Conservation (phyloP, 768 basidiomycete genomes). For the Auriscalpium vulgare region DNA sequence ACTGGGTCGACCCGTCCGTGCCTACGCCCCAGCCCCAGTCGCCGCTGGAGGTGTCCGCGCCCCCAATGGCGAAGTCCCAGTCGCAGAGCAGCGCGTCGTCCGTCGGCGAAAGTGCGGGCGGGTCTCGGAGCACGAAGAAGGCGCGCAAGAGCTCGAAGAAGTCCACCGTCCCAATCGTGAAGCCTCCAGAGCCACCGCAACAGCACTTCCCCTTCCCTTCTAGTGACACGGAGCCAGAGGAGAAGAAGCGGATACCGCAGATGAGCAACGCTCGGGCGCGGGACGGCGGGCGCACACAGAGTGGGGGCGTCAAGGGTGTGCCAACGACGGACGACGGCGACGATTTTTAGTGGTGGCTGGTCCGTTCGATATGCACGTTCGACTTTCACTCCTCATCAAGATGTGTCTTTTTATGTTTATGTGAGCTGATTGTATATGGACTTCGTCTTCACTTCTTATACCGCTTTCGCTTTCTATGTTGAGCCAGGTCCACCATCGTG, state of each 20-base stretch:
- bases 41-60: constrained; percentile 1
- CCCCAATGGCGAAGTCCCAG: constrained; percentile 12
- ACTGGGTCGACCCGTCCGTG: constrained; percentile 63
- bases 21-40: constrained; percentile 2
- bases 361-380: not conserved
- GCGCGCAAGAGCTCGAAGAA: constrained; percentile 31
- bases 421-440: not conserved
- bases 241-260: constrained; percentile 30
- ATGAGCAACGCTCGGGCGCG: constrained; percentile 71
- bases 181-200: constrained; percentile 24
- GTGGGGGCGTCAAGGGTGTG: constrained; percentile 76
- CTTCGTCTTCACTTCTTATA: not conserved
- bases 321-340: constrained; percentile 35
- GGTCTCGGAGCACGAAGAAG: constrained; percentile 28
- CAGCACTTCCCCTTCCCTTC: constrained; percentile 13
- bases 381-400: not conserved
- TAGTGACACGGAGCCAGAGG: constrained; percentile 9
- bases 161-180: constrained; percentile 34
- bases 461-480: not conserved
- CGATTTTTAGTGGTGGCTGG: constrained; percentile 16
- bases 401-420: not conserved
- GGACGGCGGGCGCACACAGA: constrained; percentile 79
- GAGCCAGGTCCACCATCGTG: not conserved
- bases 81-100: constrained; percentile 15
- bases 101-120: not conserved